Conservation (phyloP, 2,329 filamentous ascomycete species). For the Hypoxylon sp. region DNA sequence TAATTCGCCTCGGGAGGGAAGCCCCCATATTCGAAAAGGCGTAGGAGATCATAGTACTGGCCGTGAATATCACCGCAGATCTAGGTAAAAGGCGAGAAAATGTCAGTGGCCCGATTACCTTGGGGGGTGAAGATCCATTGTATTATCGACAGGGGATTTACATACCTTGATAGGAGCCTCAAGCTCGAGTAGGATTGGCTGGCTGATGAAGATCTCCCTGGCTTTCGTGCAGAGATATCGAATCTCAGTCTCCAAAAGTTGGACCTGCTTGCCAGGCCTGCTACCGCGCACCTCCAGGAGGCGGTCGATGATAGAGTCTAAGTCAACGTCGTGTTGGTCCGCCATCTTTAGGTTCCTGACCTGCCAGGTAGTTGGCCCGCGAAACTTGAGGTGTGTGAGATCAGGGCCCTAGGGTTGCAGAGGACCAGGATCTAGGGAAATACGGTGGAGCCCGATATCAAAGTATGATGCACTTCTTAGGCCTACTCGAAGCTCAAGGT, state of each 20-base stretch:
- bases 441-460: slow-evolving; percentile 50
- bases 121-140: slow-evolving; percentile 19
- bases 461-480: slow-evolving; percentile 53
- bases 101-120: slow-evolving; percentile 26
- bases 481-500: slow-evolving; percentile 40
- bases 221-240: slow-evolving; percentile 98
- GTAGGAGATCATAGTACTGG: slow-evolving; percentile 98
- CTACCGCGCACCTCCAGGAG: slow-evolving; percentile 97
- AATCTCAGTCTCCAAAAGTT: slow-evolving; percentile 96
- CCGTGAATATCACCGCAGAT: slow-evolving; percentile 99
- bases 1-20: slow-evolving; percentile 99
- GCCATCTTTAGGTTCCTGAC: slow-evolving; percentile 67
- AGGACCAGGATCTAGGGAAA: slow-evolving; percentile 41
- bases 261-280: slow-evolving; percentile 98
- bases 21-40: slow-evolving; percentile 97
- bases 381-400: slow-evolving; percentile 46
- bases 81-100: slow-evolving; percentile 62
- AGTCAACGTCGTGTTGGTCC: slow-evolving; percentile 88
- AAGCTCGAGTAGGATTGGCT: slow-evolving; percentile 96
- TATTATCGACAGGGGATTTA: slow-evolving; percentile 37
- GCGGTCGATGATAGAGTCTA: slow-evolving; percentile 99
- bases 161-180: slow-evolving; percentile 98
- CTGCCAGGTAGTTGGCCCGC: slow-evolving; percentile 62
- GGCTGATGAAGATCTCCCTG: slow-evolving; percentile 99
- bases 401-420: slow-evolving; percentile 46